These are phyloP conservation scores for Amylostereum areolatum DNA, from an alignment of 1,284 basidiomycete species.

Conservation along the genomic window DNA sequence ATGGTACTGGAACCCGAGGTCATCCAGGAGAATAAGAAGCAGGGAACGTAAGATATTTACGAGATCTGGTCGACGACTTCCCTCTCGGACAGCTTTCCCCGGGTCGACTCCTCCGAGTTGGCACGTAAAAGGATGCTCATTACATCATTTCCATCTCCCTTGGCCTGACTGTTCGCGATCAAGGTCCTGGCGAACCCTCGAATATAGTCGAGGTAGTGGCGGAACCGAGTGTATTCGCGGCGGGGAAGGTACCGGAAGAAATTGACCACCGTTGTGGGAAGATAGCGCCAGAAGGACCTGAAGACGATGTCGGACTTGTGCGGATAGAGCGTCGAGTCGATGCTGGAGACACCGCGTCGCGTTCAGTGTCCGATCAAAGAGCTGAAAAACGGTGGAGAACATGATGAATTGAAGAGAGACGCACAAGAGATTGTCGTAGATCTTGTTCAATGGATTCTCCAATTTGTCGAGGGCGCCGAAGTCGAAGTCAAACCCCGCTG, in stretches of 20 bases:
- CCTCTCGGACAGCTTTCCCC: constrained; percentile 13
- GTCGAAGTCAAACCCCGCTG: constrained; percentile 24
- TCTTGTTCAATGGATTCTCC: constrained; percentile 16
- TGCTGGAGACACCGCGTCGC: constrained; percentile 3
- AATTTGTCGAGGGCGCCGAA: constrained; percentile 22
- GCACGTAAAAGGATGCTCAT: constrained; percentile 22
- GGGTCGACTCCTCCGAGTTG: constrained; percentile 16
- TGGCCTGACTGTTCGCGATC: constrained; percentile 9
- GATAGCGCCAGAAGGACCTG: constrained; percentile 17
- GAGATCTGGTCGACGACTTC: constrained; percentile 24
- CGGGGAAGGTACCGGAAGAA: constrained; percentile 18
- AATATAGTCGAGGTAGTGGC: constrained; percentile 16
- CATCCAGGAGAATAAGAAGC: not conserved
- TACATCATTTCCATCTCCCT: constrained; percentile 17
- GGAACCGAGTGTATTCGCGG: constrained; percentile 18
- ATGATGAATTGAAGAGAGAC: constrained; percentile 6
- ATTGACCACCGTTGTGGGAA: constrained; percentile 16
- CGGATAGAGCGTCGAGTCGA: constrained; percentile 14
- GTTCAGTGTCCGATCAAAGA: too few relatives aligned
- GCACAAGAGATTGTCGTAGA: constrained; percentile 25
- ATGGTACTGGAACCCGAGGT: not conserved
- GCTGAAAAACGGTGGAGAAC: too few relatives aligned
- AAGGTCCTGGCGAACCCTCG: constrained; percentile 18
- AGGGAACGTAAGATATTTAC: constrained; percentile 3
- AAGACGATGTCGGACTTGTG: constrained; percentile 13